Percentiles rank a stretch among this genome's conserved stretches.
Evolutionary conservation across 2,329 filamentous ascomycete genomes (phyloP).

Genomic region (Xylariomycetidae sp.): DNA sequence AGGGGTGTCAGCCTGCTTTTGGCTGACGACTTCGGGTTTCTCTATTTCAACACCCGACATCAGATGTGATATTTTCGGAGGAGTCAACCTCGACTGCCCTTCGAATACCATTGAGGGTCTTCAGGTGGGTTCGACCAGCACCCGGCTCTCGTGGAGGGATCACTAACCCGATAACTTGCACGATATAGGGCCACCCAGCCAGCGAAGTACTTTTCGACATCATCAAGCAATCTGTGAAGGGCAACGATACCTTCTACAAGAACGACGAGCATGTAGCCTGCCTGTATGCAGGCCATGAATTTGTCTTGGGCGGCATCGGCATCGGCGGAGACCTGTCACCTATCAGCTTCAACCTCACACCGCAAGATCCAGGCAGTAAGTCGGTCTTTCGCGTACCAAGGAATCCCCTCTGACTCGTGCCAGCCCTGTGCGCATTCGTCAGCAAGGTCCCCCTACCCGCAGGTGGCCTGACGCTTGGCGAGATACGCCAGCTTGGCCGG

Average conservation of each 20-base stretch:
- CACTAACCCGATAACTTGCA: slow-evolving; percentile 36
- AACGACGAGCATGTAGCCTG: not conserved
- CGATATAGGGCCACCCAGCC: not conserved
- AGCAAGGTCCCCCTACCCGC: not conserved
- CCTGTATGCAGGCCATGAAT: not conserved
- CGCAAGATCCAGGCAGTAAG: not conserved
- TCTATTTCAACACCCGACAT: no score
- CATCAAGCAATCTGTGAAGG: not conserved
- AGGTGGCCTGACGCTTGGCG: not conserved
- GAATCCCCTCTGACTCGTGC: not conserved
- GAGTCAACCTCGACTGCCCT: no score
- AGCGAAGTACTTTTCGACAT: not conserved
- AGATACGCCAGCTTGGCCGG: not conserved
- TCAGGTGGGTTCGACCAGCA: no score
- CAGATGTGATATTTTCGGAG: no score
- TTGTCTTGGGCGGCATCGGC: not conserved
- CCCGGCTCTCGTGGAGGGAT: no score
- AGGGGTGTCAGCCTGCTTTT: no score
- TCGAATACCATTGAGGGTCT: no score
- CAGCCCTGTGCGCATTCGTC: not conserved
- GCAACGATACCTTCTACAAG: slow-evolving; percentile 4
- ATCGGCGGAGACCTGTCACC: no score
- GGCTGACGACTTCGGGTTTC: no score
- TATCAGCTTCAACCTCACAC: not conserved
- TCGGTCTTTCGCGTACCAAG: not conserved